A percentile compares a stretch with the other conserved stretches of the same genome.
These are phyloP conservation scores for Blastobotrys niveus DNA, from an alignment of 1,139 yeast species.

Conservation along the genomic window DNA sequence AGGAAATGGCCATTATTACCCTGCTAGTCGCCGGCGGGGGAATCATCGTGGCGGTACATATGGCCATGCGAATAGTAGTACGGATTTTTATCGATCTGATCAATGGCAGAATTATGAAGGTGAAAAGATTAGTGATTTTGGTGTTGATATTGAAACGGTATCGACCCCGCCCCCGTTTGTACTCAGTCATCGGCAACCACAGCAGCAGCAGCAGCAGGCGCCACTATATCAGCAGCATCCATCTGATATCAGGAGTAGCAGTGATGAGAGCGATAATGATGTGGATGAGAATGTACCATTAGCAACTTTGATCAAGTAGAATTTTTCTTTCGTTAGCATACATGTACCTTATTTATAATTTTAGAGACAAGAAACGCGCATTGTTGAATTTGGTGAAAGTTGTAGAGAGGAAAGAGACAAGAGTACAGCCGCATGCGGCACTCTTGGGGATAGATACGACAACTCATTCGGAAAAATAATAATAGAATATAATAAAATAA, in stretches of 20 bases:
- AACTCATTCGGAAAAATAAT: too few species aligned
- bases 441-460: too few species aligned
- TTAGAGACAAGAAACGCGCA: too few species aligned
- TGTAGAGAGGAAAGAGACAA: too few species aligned
- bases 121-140: conserved; percentile 74
- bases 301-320: conserved; percentile 12
- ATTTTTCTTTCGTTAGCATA: too few species aligned
- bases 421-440: too few species aligned
- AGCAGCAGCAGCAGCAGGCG: not conserved
- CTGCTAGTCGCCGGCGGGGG: conserved; percentile 22
- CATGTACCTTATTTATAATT: too few species aligned
- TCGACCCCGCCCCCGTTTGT: conserved; percentile 6
- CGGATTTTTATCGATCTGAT: conserved; percentile 39
- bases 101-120: conserved; percentile 79
- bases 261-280: conserved; percentile 1
- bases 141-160: conserved; percentile 64
- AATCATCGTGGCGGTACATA: conserved; percentile 4
- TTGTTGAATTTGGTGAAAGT: too few species aligned
- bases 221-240: not conserved
- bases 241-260: not conserved
- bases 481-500: conserved; percentile 1
- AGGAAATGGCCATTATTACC: not conserved
- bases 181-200: not conserved
- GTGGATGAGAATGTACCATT: conserved; percentile 21
- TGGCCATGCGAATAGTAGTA: too few species aligned